Conservation (phyloP, 345 rosid genomes). For the Lepidium africanum region DNA sequence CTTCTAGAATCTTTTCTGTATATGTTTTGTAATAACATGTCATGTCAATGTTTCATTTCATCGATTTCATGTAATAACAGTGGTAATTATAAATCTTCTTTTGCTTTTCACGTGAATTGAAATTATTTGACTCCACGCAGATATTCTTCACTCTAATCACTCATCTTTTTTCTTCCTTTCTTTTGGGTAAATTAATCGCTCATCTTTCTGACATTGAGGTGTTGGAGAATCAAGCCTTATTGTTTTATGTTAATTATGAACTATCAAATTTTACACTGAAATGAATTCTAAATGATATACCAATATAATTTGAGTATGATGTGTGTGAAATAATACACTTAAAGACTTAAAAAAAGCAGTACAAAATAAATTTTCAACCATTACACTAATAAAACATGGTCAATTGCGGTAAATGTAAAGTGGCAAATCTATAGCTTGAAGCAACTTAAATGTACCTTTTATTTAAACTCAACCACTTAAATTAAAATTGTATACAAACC, state of each 20-base stretch:
- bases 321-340: background rate
- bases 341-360: too few relatives aligned
- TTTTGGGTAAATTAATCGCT: too few relatives aligned
- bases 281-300: background rate
- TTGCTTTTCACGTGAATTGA: background rate
- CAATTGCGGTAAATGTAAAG: background rate
- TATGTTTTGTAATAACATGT: background rate
- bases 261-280: background rate
- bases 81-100: background rate
- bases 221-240: background rate
- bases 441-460: background rate
- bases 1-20: too few relatives aligned
- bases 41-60: background rate
- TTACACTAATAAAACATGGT: too few relatives aligned
- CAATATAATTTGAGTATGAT: background rate
- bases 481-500: background rate
- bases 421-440: background rate
- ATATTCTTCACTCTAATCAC: background rate
- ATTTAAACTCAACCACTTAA: background rate
- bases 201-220: background rate
- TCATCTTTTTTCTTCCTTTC: too few relatives aligned
- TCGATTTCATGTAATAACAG: background rate
- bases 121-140: background rate
- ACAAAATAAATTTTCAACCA: too few relatives aligned
- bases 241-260: background rate